Base-by-base conservation (phyloP, 148 eudicot species). In the Diospyros kaki region DNA sequence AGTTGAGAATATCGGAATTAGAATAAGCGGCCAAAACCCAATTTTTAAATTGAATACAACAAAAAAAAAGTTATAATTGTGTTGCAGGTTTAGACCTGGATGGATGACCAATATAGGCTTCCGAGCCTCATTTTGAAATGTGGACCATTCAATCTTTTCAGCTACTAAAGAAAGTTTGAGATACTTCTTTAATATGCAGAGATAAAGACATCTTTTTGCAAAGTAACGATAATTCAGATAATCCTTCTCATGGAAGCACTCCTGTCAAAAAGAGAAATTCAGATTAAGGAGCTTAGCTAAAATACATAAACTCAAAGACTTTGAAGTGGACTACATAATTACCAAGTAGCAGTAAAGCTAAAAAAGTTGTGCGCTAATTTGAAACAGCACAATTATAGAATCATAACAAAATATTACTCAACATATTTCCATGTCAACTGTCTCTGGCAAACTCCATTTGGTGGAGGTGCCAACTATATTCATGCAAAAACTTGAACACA, bases 121-220 rank as follows among this genome's bases (percentile, higher is more conserved):
- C 69, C 98, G 90, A 48, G 94, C 94, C 85, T 95, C 97, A 73
- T 91, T 92, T 64, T 95, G 97, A 66, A 92, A 85, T 55, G 81
- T 76, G 4, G 86, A 83, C 98, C 97, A 90, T 74, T 83, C 86
- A 43, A 92, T 81, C 80, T 86, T 89, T 59, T 82, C 75, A 52
- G 81, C 48, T 55, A 75, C 45, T 28, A 89, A 75, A 78, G 93
- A 92, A 53, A 79, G 68, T 75, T 84, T 71, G 78, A 95, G 77
- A 81, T 92, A 82, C 79, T 86, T 92, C 87, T 92, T 95, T 63
- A 95, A 82, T 53, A 87, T 69, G 75, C 96, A 87, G 39, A 95
- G 93, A 78, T 95, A 95, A 39, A 95, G 94, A 71, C 86, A 92
- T 78, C 98, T 91, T 87, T 95, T 95, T 75, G 96, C 97, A 88